Evolutionary conservation across 2,329 filamentous ascomycete genomes (phyloP), one percentile per base, ranked within the genome.

Genomic region (Chaetothyriales sp.): DNA sequence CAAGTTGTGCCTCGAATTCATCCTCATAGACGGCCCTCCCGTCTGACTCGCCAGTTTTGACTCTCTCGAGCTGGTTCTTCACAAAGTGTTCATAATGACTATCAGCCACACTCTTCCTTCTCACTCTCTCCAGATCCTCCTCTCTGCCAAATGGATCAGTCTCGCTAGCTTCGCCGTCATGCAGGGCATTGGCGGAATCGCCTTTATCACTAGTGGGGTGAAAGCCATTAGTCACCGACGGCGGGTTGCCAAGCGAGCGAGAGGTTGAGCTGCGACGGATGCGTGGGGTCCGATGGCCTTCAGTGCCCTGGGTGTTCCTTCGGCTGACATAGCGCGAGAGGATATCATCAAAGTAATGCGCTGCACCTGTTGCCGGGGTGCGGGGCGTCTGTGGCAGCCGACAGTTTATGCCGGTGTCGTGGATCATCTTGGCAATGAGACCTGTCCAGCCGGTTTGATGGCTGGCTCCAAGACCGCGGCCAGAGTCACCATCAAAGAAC

Each of bases 361-460:
- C 77, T 68, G 93, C 90, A 43, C 83, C 87, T 1, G 80, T 78
- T 2, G 83, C 80, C 1, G 90, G 89, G 2, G 88, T 93, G 47
- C 88, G 84, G 12, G 92, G 92, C 0, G 92, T 96, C 62, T 95
- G 87, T 1, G 90, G 89, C 12, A 95, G 80, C 61, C 89, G 86
- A 66, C 89, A 95, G 65, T 81, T 92, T 63, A 93, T 77, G 59
- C 89, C 90, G 59, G 90, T 95, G 63, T 96, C 92, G 61, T 96
- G 90, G 53, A 96, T 96, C 79, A 96, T 85, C 68, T 93, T 89
- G 22, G 90, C 90, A 65, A 96, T 88, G 59, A 96, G 69, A 20
- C 90, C 90, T 39, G 90, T 95, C 90, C 92, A 96, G 47, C 90
- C 90, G 63, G 87, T 95, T 67, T 96, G 92, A 67, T 96, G 92